Evolutionary conservation across 1,139 yeast genomes (phyloP).

Genomic region (Blastobotrys serpentis): DNA sequence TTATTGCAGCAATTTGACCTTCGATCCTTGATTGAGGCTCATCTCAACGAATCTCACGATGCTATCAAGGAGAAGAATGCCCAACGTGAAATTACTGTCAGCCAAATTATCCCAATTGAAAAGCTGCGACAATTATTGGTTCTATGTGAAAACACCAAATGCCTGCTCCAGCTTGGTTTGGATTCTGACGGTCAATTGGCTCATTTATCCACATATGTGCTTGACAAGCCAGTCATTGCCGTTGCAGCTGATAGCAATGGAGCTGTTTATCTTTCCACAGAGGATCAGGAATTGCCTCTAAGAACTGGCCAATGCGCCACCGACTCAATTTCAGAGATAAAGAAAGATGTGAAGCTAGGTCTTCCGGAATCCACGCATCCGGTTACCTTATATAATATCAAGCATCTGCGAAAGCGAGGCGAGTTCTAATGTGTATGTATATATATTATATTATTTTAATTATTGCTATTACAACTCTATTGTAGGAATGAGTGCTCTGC

Average conservation of each 20-base stretch:
- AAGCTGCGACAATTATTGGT: conserved; percentile 11
- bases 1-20: conserved; percentile 52
- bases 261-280: not conserved
- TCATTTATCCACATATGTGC: conserved; percentile 4
- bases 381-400: conserved; percentile 63
- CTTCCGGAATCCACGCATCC: conserved; percentile 38
- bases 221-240: conserved; percentile 5
- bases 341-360: not conserved
- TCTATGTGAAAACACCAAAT: conserved; percentile 8
- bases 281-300: not conserved
- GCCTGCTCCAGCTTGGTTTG: not conserved
- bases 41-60: conserved; percentile 26
- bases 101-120: conserved; percentile 59
- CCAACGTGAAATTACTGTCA: conserved; percentile 62
- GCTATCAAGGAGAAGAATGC: conserved; percentile 39
- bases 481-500: too few species aligned
- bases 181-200: not conserved
- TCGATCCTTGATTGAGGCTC: conserved; percentile 34
- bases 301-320: not conserved
- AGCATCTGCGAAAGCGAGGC: conserved; percentile 75
- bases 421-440: conserved; percentile 50
- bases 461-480: too few species aligned
- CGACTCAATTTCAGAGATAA: not conserved
- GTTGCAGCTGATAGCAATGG: not conserved
- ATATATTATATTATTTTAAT: not conserved